Conservation (phyloP, 768 basidiomycete genomes). For the Boletus rubescentipes region DNA sequence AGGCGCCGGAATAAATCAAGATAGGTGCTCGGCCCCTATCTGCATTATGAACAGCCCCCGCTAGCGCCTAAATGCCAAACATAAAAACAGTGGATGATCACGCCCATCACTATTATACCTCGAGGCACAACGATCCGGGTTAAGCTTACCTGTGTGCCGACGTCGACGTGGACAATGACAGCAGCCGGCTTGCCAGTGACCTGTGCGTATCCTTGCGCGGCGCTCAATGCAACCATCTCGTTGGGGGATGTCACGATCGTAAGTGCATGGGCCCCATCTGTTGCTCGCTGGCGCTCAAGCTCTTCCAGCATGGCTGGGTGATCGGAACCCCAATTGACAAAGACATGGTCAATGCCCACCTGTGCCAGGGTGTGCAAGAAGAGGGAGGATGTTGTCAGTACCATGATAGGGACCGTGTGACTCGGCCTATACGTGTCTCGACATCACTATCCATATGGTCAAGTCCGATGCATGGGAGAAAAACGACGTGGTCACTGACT, state of each 20-base stretch:
- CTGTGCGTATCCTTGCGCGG: conserved; percentile 71
- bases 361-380: conserved; percentile 55
- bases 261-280: conserved; percentile 38
- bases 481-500: too few species aligned
- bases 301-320: conserved; percentile 74
- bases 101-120: not conserved
- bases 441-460: too few species aligned
- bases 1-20: conserved; percentile 70
- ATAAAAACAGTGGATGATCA: not conserved
- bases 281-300: conserved; percentile 51
- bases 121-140: not conserved
- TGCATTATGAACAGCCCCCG: conserved; percentile 72
- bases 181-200: conserved; percentile 65
- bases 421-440: too few species aligned
- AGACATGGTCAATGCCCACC: conserved; percentile 64
- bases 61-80: conserved; percentile 48
- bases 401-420: conserved; percentile 18
- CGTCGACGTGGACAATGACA: conserved; percentile 74
- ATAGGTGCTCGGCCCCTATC: conserved; percentile 60
- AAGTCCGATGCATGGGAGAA: too few species aligned
- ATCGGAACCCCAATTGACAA: conserved; percentile 78
- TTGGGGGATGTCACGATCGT: conserved; percentile 68
- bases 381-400: conserved; percentile 61
- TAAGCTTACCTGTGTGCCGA: conserved; percentile 56
- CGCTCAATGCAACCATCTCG: conserved; percentile 73